phyloP scores from a whole-genome alignment of 345 rosid species.

The Isatis tinctoria region DNA sequence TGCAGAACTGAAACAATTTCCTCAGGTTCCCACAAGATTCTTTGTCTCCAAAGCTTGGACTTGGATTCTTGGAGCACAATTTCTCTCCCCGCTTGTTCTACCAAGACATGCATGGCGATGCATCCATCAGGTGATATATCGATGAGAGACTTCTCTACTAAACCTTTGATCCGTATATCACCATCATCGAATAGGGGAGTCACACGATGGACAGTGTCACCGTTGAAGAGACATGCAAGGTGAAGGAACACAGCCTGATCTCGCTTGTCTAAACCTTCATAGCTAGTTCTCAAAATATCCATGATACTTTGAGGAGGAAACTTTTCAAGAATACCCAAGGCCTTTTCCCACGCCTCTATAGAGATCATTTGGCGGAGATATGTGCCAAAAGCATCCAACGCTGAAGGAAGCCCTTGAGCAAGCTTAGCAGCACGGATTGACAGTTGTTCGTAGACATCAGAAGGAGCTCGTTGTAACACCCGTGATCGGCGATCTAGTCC shows the following conservation, averaged over 20 bases:
- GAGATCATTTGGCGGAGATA: background rate
- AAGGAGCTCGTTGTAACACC: background rate
- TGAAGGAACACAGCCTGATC: constrained; percentile 5
- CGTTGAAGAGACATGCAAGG: constrained; percentile 24
- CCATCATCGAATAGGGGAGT: background rate
- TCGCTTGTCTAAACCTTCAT: background rate
- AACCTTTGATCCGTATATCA: background rate
- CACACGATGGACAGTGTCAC: background rate
- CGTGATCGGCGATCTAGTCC: too few species aligned
- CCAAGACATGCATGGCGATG: constrained; percentile 5
- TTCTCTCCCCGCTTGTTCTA: constrained; percentile 13
- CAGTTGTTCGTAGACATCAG: background rate
- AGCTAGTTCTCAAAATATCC: background rate
- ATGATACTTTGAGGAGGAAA: background rate
- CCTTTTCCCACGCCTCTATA: background rate
- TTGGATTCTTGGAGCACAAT: constrained; percentile 10
- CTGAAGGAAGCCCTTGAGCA: constrained; percentile 25
- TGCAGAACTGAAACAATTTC: background rate
- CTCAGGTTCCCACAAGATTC: background rate
- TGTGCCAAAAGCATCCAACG: background rate
- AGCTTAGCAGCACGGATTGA: constrained; percentile 3
- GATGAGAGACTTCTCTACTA: constrained; percentile 14
- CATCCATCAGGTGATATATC: background rate
- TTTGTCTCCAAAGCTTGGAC: background rate
- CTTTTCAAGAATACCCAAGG: background rate